Conservation (phyloP, 139 green algal species). For the Volvox reticuliferus region DNA sequence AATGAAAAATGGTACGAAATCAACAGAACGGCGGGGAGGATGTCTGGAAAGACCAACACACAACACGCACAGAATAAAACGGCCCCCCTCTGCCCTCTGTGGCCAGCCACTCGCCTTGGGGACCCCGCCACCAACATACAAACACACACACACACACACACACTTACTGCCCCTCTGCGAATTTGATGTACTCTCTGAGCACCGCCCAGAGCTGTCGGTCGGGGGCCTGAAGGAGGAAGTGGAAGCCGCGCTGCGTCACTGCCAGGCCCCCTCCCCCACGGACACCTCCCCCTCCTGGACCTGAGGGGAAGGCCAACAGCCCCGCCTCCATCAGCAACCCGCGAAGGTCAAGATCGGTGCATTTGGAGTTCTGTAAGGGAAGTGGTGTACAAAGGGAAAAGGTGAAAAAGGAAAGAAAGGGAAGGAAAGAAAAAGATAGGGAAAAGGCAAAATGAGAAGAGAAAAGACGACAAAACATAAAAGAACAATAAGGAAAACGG, state of each 20-base stretch:
- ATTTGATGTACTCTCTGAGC: slow-evolving; percentile 83
- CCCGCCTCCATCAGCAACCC: slow-evolving; percentile 62
- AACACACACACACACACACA: background rate
- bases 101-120: too few species aligned
- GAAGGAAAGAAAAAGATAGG: background rate
- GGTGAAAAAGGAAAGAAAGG: background rate
- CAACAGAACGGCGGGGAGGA: too few species aligned
- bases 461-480: background rate
- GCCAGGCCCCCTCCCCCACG: background rate
- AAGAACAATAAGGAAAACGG: too few species aligned
- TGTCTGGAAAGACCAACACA: too few species aligned
- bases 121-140: too few species aligned
- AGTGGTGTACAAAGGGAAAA: too few species aligned
- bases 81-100: too few species aligned
- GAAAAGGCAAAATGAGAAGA: background rate
- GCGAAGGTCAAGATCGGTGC: slow-evolving; percentile 63
- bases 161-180: slow-evolving; percentile 49
- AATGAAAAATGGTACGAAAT: too few species aligned
- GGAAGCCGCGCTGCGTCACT: slow-evolving; percentile 79
- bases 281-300: background rate
- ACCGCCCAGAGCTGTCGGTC: slow-evolving; percentile 89
- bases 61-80: too few species aligned
- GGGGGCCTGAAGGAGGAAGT: slow-evolving; percentile 85
- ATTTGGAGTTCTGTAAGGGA: slow-evolving; percentile 11
- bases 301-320: slow-evolving; percentile 49